Evolutionary conservation across 371 early-diverging fungal species (phyloP).

Genomic region (Rhizopus arrhizus): DNA sequence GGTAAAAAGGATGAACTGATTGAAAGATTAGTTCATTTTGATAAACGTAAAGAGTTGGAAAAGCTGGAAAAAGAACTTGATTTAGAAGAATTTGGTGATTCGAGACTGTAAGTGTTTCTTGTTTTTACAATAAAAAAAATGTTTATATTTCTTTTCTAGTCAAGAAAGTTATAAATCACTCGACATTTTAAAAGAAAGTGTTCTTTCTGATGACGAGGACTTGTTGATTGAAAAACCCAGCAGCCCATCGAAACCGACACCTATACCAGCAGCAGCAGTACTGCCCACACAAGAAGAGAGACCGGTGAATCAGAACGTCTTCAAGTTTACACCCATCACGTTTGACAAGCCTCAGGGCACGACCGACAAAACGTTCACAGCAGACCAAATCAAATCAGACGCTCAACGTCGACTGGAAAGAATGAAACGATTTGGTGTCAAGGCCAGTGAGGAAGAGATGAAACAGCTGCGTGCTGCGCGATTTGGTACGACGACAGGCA

Average conservation of each 20-base stretch:
- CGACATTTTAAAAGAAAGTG: constrained; percentile 17
- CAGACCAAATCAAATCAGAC: constrained; percentile 11
- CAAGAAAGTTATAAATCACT: not conserved
- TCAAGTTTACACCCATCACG: constrained; percentile 48
- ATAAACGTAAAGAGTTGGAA: constrained; percentile 50
- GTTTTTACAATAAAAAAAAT: too few relatives aligned
- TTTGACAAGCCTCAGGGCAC: constrained; percentile 30
- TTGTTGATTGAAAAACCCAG: constrained; percentile 4
- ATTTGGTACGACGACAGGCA: constrained; percentile 26
- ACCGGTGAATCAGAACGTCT: constrained; percentile 10
- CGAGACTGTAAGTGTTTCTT: constrained; percentile 18
- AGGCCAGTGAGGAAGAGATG: constrained; percentile 42
- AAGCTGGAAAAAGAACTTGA: constrained; percentile 50
- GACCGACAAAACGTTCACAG: not conserved
- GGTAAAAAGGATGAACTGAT: constrained; percentile 75
- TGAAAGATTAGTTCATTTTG: constrained; percentile 61
- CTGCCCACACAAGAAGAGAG: constrained; percentile 4
- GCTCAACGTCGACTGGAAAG: constrained; percentile 34
- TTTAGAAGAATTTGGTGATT: constrained; percentile 48
- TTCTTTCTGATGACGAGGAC: constrained; percentile 26
- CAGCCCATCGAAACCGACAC: not conserved
- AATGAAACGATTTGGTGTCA: constrained; percentile 60
- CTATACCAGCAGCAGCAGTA: constrained; percentile 22
- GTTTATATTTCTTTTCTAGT: not conserved
- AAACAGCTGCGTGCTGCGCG: constrained; percentile 46